phyloP scores from a whole-genome alignment of 345 rosid species.

The Hevea brasiliensis region DNA sequence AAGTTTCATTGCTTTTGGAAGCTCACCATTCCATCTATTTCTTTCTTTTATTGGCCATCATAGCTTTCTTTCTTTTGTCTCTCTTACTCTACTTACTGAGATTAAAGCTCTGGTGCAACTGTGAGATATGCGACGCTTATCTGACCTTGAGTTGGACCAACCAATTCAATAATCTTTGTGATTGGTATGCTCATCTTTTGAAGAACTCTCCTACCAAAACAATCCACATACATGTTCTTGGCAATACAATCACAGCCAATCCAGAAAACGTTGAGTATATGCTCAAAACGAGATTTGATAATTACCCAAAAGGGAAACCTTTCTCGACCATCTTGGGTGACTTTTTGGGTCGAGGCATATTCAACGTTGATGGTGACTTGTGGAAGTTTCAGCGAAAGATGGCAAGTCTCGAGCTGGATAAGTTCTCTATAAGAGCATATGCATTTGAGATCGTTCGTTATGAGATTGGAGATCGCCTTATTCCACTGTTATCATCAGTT shows the following conservation, averaged over 20 bases:
- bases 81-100: conserved; percentile 21
- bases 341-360: conserved; percentile 74
- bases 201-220: conserved; percentile 54
- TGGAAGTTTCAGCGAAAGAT: conserved; percentile 72
- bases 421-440: conserved; percentile 42
- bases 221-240: conserved; percentile 66
- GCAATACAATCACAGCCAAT: conserved; percentile 65
- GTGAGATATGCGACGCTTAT: conserved; percentile 62
- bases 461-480: conserved; percentile 53
- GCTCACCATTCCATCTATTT: not conserved
- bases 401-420: conserved; percentile 59
- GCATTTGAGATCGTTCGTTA: conserved; percentile 50
- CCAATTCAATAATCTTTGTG: conserved; percentile 57
- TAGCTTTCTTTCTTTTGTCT: conserved; percentile 19
- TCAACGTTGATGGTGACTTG: conserved; percentile 70
- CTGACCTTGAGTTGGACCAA: conserved; percentile 57
- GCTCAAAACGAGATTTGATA: conserved; percentile 63
- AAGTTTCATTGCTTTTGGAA: not conserved
- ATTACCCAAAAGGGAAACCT: conserved; percentile 77
- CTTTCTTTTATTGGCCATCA: not conserved
- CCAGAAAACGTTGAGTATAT: conserved; percentile 68
- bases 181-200: conserved; percentile 75
- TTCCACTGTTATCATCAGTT: conserved; percentile 43
- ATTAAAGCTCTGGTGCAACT: conserved; percentile 57
- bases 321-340: conserved; percentile 73